Base-by-base conservation (phyloP, 2,329 filamentous ascomycete genomes). In the Colletotrichum gloeosporioides region DNA sequence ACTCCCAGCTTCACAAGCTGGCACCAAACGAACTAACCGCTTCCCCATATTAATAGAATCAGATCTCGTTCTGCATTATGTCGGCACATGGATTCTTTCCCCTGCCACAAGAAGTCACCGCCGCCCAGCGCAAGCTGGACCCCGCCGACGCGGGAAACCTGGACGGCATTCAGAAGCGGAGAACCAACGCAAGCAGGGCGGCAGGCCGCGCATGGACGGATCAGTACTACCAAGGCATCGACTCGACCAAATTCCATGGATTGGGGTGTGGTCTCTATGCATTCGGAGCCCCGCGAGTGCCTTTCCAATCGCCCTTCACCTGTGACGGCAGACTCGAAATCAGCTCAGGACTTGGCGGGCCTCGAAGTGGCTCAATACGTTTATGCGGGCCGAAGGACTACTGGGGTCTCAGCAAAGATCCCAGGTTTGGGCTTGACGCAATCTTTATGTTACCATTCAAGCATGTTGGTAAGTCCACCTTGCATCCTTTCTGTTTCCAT, bases 191-290 rank as follows among this genome's bases (percentile, higher is more conserved):
- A 16, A 49, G 18, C 18, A 5, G 39, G 18, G 18, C 10, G 9
- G 39, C 39, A 22, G 39, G 44, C 44, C 2, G 18, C 44, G n/a
- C n/a, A 22, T 49, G 44, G 44, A 4, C 5, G 9, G 4, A 49
- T 2, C 57, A 73, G 44, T 73, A 73, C 15, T 69, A 63, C 18
- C 65, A 73, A 22, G 65, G 71, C 53, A 8, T 63, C 9, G 8
- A 2, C 2, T 15, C 25, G 4, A 16, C 6, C n/a, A 31, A 70
- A 4, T 34, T 73, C 5, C 1, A 1, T 2, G 57, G 65, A 6
- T 1, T 57, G 16, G 71, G 55, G 2, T 57, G 71, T 32, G 65
- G 71, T 7, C 12, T 10, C 8, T 39, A 49, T 44, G n/a, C 15
- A 4, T 22, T 69, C 1, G 55, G 55, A 1, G 39, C 22, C 16